Evolutionary conservation across 495 filamentous ascomycete species (phyloP).

Genomic region (Neurospora sp.): DNA sequence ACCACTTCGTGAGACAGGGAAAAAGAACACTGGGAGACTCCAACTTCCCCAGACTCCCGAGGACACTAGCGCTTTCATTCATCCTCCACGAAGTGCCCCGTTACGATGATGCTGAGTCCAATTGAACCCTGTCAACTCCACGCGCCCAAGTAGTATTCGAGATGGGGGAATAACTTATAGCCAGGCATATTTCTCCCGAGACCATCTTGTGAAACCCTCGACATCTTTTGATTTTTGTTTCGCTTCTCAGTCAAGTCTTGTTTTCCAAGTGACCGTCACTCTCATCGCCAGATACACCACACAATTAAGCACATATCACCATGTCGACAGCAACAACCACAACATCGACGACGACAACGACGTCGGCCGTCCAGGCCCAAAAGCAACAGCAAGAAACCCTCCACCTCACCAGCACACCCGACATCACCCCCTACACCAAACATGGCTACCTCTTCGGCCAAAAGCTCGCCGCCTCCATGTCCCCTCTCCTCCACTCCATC

Average conservation of each 20-base stretch:
- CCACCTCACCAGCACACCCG: neutral
- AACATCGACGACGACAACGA: neutral
- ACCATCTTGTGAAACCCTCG: neutral
- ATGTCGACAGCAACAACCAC: neutral
- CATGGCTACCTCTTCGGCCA: conserved; percentile 47
- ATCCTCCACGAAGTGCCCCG: neutral
- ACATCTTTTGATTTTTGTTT: neutral
- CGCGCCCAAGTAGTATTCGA: neutral
- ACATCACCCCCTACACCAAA: conserved; percentile 28
- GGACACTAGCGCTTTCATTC: neutral
- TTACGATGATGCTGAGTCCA: neutral
- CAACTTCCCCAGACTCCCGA: neutral
- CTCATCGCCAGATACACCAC: neutral
- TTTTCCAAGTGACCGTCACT: neutral
- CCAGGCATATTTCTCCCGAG: neutral
- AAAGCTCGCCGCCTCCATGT: conserved; percentile 53
- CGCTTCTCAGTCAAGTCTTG: neutral
- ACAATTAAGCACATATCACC: neutral
- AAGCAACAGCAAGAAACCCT: neutral
- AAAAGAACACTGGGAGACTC: neutral
- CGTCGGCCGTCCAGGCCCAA: neutral
- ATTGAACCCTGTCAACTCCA: neutral
- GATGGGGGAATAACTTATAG: neutral
- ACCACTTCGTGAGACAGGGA: neutral
- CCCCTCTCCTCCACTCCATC: conserved; percentile 56